phyloP scores from a whole-genome alignment of 2,329 filamentous ascomycete species.

The Cercospora sp. region DNA sequence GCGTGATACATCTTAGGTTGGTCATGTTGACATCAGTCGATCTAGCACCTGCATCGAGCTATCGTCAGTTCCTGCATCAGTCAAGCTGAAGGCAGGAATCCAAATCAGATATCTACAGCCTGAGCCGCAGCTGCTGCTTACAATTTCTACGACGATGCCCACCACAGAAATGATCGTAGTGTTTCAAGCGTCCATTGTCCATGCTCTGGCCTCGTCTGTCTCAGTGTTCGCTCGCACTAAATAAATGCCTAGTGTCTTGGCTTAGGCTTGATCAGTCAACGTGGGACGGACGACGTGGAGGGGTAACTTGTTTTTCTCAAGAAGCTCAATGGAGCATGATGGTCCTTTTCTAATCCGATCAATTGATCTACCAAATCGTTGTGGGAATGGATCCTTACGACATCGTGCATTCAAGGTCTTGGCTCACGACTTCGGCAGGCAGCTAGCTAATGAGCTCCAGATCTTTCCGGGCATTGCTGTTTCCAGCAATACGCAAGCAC shows the following conservation, averaged over 20 bases:
- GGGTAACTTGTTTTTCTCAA: not conserved
- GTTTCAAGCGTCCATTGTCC: not conserved
- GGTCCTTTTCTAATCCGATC: not conserved
- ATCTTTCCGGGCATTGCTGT: no score
- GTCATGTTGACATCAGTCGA: conserved; percentile 1
- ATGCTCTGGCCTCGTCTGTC: not conserved
- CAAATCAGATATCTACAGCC: no score
- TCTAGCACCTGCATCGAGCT: not conserved
- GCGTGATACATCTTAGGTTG: not conserved
- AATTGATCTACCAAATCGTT: not conserved
- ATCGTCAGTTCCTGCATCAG: not conserved
- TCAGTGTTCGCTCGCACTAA: not conserved
- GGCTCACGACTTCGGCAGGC: not conserved
- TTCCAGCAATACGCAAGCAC: no score
- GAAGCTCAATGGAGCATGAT: not conserved
- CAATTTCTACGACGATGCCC: no score
- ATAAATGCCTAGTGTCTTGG: not conserved
- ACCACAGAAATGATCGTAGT: no score
- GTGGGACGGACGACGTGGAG: not conserved
- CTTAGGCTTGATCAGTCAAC: not conserved
- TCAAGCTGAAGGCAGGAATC: not conserved
- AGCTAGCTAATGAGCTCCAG: not conserved
- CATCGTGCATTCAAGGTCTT: not conserved
- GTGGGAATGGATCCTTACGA: not conserved
- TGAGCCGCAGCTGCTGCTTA: no score